These are phyloP conservation scores for Spizellomyces sp. DNA, from an alignment of 192 early-diverging fungal genomes.

Conservation along the genomic window DNA sequence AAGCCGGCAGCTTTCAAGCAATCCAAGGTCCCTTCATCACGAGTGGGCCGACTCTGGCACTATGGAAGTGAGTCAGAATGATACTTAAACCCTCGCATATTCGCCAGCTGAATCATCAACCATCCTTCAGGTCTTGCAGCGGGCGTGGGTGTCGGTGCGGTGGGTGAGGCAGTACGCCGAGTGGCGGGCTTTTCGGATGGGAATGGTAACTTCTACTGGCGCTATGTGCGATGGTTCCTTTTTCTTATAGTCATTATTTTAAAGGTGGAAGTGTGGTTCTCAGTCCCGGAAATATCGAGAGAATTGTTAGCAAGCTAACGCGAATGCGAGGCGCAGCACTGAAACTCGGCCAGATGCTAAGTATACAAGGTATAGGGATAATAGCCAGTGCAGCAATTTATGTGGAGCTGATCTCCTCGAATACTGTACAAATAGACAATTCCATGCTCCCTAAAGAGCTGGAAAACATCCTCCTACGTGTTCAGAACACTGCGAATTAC, in stretches of 20 bases:
- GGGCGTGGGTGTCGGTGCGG: slow-evolving; percentile 71
- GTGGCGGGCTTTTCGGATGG: slow-evolving; percentile 53
- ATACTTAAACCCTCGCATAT: no score
- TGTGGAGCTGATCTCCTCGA: background rate
- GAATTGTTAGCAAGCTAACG: slow-evolving; percentile 81
- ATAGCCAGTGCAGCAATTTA: background rate
- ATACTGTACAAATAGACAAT: slow-evolving; percentile 21
- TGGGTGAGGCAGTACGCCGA: slow-evolving; percentile 66
- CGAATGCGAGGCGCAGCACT: slow-evolving; percentile 96
- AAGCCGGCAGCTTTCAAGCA: background rate
- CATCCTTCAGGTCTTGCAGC: slow-evolving; percentile 56
- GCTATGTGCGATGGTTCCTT: background rate
- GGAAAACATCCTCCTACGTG: slow-evolving; percentile 76
- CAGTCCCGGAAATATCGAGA: slow-evolving; percentile 79
- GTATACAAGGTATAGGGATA: slow-evolving; percentile 77
- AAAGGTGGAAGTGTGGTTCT: slow-evolving; percentile 42
- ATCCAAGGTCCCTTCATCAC: slow-evolving; percentile 70
- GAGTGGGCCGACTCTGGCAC: slow-evolving; percentile 76
- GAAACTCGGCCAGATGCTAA: slow-evolving; percentile 97
- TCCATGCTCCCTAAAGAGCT: slow-evolving; percentile 75
- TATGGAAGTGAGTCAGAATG: slow-evolving; percentile 62
- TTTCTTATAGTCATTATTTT: background rate
- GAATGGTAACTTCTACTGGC: background rate
- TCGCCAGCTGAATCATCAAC: no score
- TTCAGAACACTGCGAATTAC: slow-evolving; percentile 94